Base-by-base conservation (phyloP, 192 early-diverging fungal species). In the Glomus cerebriforme region DNA sequence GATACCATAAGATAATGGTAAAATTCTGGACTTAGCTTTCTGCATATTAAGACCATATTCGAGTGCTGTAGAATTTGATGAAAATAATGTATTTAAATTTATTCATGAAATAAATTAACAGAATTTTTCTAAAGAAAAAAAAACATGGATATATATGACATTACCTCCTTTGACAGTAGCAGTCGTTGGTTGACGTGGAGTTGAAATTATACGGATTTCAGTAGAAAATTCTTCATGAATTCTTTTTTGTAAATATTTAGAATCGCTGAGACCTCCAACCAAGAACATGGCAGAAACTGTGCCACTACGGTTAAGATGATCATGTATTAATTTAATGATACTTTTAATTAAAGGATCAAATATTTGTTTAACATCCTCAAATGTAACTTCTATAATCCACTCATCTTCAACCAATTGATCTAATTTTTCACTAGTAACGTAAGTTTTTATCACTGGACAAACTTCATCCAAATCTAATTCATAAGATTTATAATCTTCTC, bases 211-310 rank as follows among this genome's bases (percentile, higher is more conserved):
- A 12, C 82, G 82, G 6, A 88, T 82, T 24, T 81, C 70, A 26
- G 9, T 31, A 54, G 77, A 71, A 73, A 89, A 89, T 59, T 83
- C 82, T 58, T 86, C 77, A 54, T 82, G 63, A 58, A 89, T 83
- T 78, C 85, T 83, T 59, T 75, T 81, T 68, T 83, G 80, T 27
- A 89, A 71, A 65, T 87, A 89, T 12, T 83, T 72, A 1, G 82
- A 85, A 29, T 85, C 83, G 35, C 81, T 83, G 73, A 89, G 87
- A 58, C 80, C 85, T 76, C 72, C 87, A 12, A 89, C 88, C 72
- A 89, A 65, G 79, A 89, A 89, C 24, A 86, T 84, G 8, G 85
- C 82, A 31, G 84, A 77, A 12, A 84, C 69, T 10, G 39, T 29
- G 12, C 73, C 66, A 13, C 79, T 60, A 43, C 81, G 80, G 1